Evolutionary conservation across 108 stramenopile species (phyloP), one percentile per base, ranked within the genome.

Genomic region (Nitzschia palea): DNA sequence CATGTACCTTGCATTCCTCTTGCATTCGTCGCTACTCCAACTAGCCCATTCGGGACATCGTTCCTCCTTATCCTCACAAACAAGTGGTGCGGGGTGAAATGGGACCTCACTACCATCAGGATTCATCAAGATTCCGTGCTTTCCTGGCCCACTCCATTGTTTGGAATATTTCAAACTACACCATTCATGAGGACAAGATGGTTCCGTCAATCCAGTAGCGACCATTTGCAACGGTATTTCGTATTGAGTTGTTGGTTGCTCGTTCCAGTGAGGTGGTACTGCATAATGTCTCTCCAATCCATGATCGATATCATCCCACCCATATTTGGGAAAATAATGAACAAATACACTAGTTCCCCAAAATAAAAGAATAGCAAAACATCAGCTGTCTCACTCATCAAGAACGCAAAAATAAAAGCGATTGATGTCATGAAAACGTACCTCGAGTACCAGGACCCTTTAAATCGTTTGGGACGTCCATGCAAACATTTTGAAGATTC

Each of bases 401-500:
- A n/a, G n/a, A n/a, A n/a, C n/a, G n/a, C n/a, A n/a, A n/a, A n/a
- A n/a, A n/a, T n/a, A n/a, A n/a, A n/a, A n/a, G n/a, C n/a, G n/a
- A n/a, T n/a, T n/a, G n/a, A n/a, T n/a, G n/a, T n/a, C n/a, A n/a
- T n/a, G n/a, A n/a, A n/a, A n/a, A n/a, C n/a, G n/a, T n/a, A n/a
- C n/a, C n/a, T n/a, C n/a, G n/a, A n/a, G n/a, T n/a, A n/a, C n/a
- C n/a, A n/a, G 10, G 55, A 48, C 1, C 93, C 93, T 57, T 80
- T 78, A 70, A 87, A 84, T 67, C 67, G 54, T 20, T 48, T 55
- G 9, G 94, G 94, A 31, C 94, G 75, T 12, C 94, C 94, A 65
- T 95, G 94, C 32, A 86, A 86, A 55, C 82, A 86, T 68, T 89
- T 88, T 51, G 83, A 77, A 30, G 82, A 82, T 74, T 95, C 95